Evolutionary conservation across 2,329 filamentous ascomycete genomes (phyloP).

Genomic region (Amauroascus verrucosus): DNA sequence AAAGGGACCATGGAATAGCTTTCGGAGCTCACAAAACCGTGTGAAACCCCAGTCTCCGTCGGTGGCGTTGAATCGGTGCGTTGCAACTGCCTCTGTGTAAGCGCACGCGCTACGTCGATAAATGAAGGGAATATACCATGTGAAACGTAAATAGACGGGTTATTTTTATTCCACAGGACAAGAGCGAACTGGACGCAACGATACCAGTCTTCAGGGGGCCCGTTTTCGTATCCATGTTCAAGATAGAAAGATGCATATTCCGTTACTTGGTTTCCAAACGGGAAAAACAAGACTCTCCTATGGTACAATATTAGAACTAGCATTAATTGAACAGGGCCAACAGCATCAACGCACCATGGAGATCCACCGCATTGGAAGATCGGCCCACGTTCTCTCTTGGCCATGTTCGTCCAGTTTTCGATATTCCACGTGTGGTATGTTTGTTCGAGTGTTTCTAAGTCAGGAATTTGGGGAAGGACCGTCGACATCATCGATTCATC

Average conservation of each 20-base stretch:
- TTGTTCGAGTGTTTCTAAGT: slow-evolving; percentile 71
- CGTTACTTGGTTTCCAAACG: slow-evolving; percentile 75
- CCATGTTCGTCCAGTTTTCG: slow-evolving; percentile 64
- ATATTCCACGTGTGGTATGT: slow-evolving; percentile 77
- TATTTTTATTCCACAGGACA: slow-evolving; percentile 87
- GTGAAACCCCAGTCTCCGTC: slow-evolving; percentile 99
- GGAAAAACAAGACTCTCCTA: slow-evolving; percentile 91
- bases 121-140: slow-evolving; percentile 48
- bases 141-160: slow-evolving; percentile 67
- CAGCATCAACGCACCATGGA: slow-evolving; percentile 57
- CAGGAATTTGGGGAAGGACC: slow-evolving; percentile 64
- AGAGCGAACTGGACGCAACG: slow-evolving; percentile 92
- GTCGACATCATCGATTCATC: slow-evolving; percentile 77
- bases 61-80: slow-evolving; percentile 90
- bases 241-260: slow-evolving; percentile 92
- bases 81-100: slow-evolving; percentile 49
- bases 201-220: slow-evolving; percentile 85
- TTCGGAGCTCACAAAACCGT: slow-evolving; percentile 79
- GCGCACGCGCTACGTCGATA: slow-evolving; percentile 10
- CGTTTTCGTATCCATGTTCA: slow-evolving; percentile 74
- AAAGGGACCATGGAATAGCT: slow-evolving; percentile 70
- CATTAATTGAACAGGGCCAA: neutral
- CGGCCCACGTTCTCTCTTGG: slow-evolving; percentile 77
- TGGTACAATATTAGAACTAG: slow-evolving; percentile 22
- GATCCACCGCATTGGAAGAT: slow-evolving; percentile 74